Evolutionary conservation across 345 rosid genomes (phyloP), one percentile per base, ranked within the genome.

Genomic region (Cardamine occulta): DNA sequence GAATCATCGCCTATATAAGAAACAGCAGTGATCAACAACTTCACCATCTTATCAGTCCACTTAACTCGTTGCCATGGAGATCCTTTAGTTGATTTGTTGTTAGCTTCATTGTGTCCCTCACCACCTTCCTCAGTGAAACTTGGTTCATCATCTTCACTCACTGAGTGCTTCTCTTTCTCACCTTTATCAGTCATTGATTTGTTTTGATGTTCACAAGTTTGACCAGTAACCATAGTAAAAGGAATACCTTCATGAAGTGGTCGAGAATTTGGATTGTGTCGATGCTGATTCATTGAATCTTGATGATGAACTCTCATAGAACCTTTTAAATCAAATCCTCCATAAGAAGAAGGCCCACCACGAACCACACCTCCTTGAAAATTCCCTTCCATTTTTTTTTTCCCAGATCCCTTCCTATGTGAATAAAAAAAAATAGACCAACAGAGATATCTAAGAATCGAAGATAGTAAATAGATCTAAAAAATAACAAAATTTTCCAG

Each of bases 11-110:
- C 89, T 6, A 91, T 84, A 56, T 91, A 91, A 71, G 98, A 91
- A 21, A 90, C 95, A 7, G 97, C 96, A 26, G 95, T 91, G 19
- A 91, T 94, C 83, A 94, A 80, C 49, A 91, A 86, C 84, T 82
- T 90, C 66, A 94, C 96, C 98, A 91, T 94, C 82, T 85, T 88
- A 83, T 90, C 98, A 58, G 92, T 84, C 97, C 98, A 94, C 76
- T 94, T 94, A 55, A 94, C 96, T 49, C 98, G 81, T 54, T 90
- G 96, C 98, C 98, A 94, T 10, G 88, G 91, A 17, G 88, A 86
- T 23, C 85, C 95, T 69, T 89, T 91, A 76, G 79, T 79, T 52
- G 90, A 86, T 72, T 78, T 86, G 60, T 78, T 86, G 60, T 62
- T 73, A 23, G 67, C 73, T 26, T 90, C 93, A 66, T 82, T 83